Percentiles rank a stretch among this genome's conserved stretches.
phyloP scores from a whole-genome alignment of 1,284 basidiomycete genomes.

The Rhodofomes roseus region DNA sequence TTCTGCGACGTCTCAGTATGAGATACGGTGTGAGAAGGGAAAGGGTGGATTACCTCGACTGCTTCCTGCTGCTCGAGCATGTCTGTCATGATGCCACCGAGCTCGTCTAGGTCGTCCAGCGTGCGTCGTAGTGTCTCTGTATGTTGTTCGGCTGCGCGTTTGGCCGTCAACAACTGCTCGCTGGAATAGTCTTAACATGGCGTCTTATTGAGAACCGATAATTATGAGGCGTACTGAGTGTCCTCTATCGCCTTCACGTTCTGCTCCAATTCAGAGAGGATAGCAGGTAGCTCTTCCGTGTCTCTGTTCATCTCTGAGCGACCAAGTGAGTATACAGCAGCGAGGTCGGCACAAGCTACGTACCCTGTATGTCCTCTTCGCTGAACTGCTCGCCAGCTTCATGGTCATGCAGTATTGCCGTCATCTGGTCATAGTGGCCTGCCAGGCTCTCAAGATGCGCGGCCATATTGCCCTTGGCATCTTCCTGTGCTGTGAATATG shows the following conservation, averaged over 20 bases:
- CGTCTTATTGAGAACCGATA: too few relatives aligned
- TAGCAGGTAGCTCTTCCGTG: slow-evolving; percentile 67
- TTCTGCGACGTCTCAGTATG: slow-evolving; percentile 29
- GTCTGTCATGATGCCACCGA: slow-evolving; percentile 73
- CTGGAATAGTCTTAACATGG: slow-evolving; percentile 28
- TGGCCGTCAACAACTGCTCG: slow-evolving; percentile 43
- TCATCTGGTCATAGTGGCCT: slow-evolving; percentile 74
- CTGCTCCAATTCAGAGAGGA: slow-evolving; percentile 68
- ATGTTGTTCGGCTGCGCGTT: slow-evolving; percentile 40
- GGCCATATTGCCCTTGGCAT: slow-evolving; percentile 62
- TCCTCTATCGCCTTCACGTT: slow-evolving; percentile 46
- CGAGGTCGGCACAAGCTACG: neutral
- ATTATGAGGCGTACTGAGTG: slow-evolving; percentile 49
- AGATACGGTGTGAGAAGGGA: neutral
- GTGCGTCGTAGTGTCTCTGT: slow-evolving; percentile 44
- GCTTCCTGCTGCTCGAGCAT: slow-evolving; percentile 66
- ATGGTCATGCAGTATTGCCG: slow-evolving; percentile 55
- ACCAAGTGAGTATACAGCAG: neutral
- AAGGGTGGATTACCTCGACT: slow-evolving; percentile 48
- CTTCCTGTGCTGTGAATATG: slow-evolving; percentile 53
- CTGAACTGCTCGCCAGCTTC: slow-evolving; percentile 61
- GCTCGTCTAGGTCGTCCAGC: slow-evolving; percentile 65
- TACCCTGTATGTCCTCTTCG: slow-evolving; percentile 69
- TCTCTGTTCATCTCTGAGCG: slow-evolving; percentile 71
- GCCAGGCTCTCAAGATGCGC: slow-evolving; percentile 65